phyloP scores from a whole-genome alignment of 169 alveolate genomes.

The Eimeria nieschulzi region DNA sequence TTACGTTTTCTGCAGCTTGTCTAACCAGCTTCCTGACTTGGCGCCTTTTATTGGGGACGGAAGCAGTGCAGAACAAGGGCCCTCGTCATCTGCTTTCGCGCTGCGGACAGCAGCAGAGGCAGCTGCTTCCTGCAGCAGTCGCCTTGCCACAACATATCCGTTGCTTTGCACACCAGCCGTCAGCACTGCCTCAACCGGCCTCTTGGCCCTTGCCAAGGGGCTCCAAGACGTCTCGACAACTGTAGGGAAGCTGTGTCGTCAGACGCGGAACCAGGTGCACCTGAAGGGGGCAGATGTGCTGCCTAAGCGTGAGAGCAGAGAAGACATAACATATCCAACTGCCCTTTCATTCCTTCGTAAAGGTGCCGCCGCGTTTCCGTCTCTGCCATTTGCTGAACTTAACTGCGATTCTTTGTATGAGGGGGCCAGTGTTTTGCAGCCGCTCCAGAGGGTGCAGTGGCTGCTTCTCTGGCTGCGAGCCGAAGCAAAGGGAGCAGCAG shows the following conservation, averaged over 20 bases:
- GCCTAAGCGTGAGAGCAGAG: not conserved
- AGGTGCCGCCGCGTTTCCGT: slow-evolving; percentile 28
- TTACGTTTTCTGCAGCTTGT: slow-evolving; percentile 3
- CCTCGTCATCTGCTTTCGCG: slow-evolving; percentile 9
- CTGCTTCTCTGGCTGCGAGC: slow-evolving; percentile 59
- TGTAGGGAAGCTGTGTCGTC: not conserved
- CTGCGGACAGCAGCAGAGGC: slow-evolving; percentile 66
- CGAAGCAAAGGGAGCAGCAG: slow-evolving; percentile 52
- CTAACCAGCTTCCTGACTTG: slow-evolving; percentile 38
- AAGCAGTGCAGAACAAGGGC: not conserved
- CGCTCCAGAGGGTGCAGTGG: slow-evolving; percentile 59
- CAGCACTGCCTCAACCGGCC: slow-evolving; percentile 41
- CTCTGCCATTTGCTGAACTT: slow-evolving; percentile 41
- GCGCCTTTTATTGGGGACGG: slow-evolving; percentile 37
- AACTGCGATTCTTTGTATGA: not conserved
- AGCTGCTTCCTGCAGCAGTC: slow-evolving; percentile 65
- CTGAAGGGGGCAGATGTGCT: not conserved
- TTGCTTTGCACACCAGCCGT: slow-evolving; percentile 39
- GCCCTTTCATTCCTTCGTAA: not conserved
- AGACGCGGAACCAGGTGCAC: slow-evolving; percentile 2
- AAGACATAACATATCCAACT: not conserved
- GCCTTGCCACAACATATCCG: slow-evolving; percentile 43
- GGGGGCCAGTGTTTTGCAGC: slow-evolving; percentile 27
- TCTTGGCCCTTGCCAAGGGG: slow-evolving; percentile 62
- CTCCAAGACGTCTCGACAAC: slow-evolving; percentile 2